Base-by-base conservation (phyloP, 176 grass and related monocot genomes). In the Cenchrus purpureus region DNA sequence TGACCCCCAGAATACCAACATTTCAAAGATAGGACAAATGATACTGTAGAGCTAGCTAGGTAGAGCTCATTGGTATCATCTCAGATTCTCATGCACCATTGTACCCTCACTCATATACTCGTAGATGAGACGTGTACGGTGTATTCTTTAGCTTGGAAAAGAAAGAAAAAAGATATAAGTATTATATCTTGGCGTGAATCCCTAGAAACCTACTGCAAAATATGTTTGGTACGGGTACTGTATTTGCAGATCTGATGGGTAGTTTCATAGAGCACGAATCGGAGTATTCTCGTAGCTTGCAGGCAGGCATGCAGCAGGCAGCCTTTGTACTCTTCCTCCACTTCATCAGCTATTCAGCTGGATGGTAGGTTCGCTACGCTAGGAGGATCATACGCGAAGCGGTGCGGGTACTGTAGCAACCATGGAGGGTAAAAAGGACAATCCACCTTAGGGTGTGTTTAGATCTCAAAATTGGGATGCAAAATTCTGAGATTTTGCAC, bases 1-100 rank as follows among this genome's bases (percentile, higher is more conserved):
- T 77, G 78, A 83, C 64, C 65, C 55, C 79, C 31, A 53, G 80
- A 83, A 64, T 78, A 83, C 65, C 86, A 83, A 78, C 73, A 88
- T 78, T 78, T 70, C 20, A 62, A 77, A 71, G 32, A 11, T 6
- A 19, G 16, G 6, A 59, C 19, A 59, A 59, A 19, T 6, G 61
- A 19, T 74, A 50, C n/a, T 73, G 16, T 73, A 73, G 25, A 73
- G 70, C n/a, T 29, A 73, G 70, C n/a, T 29, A 16, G 12, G 22
- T 52, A 50, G n/a, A 50, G 69, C 69, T 51, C 45, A 51, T 50
- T 28, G 69, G 6, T 72, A 72, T 13, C 68, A 71, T 51, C 69
- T 10, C 51, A 53, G 4, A 14, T 46, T 46, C 45, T 46, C 19
- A 55, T 68, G 16, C 54, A 68, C 52, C 51, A 50, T 72, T 14